A percentile compares a stretch with the other conserved stretches of the same genome.
These are phyloP conservation scores for Diaporthe batatas DNA, from an alignment of 2,329 filamentous ascomycete species.

Conservation along the genomic window DNA sequence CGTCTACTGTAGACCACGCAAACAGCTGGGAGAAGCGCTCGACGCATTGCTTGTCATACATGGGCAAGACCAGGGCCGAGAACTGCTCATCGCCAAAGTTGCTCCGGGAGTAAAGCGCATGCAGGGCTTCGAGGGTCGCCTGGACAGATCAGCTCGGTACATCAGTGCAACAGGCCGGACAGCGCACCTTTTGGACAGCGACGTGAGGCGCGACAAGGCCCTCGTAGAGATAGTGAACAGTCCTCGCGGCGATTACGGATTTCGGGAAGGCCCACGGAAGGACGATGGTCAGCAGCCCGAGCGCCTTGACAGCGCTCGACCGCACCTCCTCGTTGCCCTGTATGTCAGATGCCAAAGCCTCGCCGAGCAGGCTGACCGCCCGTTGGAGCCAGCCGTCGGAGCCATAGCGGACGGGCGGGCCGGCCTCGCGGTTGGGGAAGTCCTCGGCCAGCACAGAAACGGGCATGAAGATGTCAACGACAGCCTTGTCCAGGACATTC, in stretches of 20 bases:
- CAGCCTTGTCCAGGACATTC: conserved; percentile 85
- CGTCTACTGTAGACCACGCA: conserved; percentile 83
- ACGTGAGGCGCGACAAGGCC: conserved; percentile 78
- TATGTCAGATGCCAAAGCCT: conserved; percentile 77
- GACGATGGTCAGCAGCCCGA: conserved; percentile 82
- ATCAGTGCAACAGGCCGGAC: conserved; percentile 10
- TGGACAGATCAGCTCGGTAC: conserved; percentile 52
- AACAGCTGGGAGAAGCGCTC: conserved; percentile 80
- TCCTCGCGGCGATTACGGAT: conserved; percentile 79
- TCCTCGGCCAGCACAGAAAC: conserved; percentile 79
- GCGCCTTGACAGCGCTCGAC: conserved; percentile 79
- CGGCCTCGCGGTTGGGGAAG: conserved; percentile 79
- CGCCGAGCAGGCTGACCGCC: conserved; percentile 78
- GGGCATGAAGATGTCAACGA: conserved; percentile 95
- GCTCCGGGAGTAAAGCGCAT: conserved; percentile 81
- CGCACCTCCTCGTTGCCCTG: conserved; percentile 76
- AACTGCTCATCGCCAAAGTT: conserved; percentile 85
- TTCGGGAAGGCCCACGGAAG: conserved; percentile 91
- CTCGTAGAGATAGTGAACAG: conserved; percentile 78
- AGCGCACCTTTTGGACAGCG: conserved; percentile 78
- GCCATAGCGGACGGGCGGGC: conserved; percentile 78
- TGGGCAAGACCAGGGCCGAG: conserved; percentile 79
- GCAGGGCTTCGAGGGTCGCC: conserved; percentile 86
- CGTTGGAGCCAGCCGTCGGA: conserved; percentile 90
- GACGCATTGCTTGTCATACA: conserved; percentile 81